Evolutionary conservation across 345 rosid genomes (phyloP), one percentile per base, ranked within the genome.

Genomic region (Citrus australasica): DNA sequence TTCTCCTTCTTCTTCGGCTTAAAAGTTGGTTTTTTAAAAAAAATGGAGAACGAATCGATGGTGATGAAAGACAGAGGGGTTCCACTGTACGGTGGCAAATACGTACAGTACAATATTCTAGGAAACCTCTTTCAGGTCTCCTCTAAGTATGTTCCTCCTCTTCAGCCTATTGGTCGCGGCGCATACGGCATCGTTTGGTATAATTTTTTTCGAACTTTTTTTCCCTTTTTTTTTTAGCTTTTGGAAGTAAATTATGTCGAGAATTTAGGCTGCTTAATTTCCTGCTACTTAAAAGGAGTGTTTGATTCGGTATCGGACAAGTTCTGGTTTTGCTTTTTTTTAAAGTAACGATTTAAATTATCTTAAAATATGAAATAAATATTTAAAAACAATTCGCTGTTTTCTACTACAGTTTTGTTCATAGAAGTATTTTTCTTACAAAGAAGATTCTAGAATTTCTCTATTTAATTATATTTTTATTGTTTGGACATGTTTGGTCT

Each of bases 111-210:
- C 79, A 88, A 89, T 73, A 84, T 94, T 56, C 83, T 90, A 8
- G 97, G 98, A 55, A 92, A 82, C 82, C 81, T 84, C 65, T 94
- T 94, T 75, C 87, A 86, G 69, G 85, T 94, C 48, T 74, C 95
- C 42, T 88, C 93, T 51, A 91, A 94, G 82, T 94, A 94, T 70
- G 84, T 87, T 58, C 98, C 98, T 86, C 98, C 94, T 27, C 82
- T 94, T 66, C 87, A 89, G n/a, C 90, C 97, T 3, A 85, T 94
- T 6, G 97, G 98, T 75, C 96, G 92, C 76, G 98, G 97, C 59
- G 94, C 98, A 21, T 90, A 88, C 79, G 97, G 98, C 82, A 91
- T 92, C 81, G 98, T 94, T 71, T 94, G 97, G 98, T 92, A 85
- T 78, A 16, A 21, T 66, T 56, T 78, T 46, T 66, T 55, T 40